Evolutionary conservation across 169 alveolate species (phyloP), one percentile per base, ranked within the genome.

Genomic region (Plasmodium gonderi): DNA sequence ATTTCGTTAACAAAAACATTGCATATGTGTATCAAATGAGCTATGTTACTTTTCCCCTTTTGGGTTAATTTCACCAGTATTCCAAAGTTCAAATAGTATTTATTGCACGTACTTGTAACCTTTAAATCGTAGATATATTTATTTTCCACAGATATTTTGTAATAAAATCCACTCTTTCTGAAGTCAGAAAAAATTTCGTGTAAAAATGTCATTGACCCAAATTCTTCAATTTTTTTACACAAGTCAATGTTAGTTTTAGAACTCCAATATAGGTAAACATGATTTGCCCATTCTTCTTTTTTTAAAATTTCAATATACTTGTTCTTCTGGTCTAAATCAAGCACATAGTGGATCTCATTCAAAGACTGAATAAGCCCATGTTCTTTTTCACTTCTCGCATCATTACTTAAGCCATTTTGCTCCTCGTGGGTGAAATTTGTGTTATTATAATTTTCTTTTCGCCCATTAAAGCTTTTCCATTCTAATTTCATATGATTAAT

Each of bases 191-290:
- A 76, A 23, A 87, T 36, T 54, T 87, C 89, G 29, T 33, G 89
- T 51, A 87, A 54, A 87, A 87, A 87, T 17, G 26, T 38, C 69
- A 87, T 74, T 17, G 87, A 31, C 33, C 87, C 87, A 87, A 54
- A 87, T 78, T 87, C 89, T 87, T 87, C 93, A 36, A 87, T 75
- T 72, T 75, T 76, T 60, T 87, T 87, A 87, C 79, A 87, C 42
- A 87, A 38, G 36, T 87, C 85, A 51, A 45, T 47, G 68, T 60
- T 76, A 74, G 79, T 87, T 87, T 72, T 75, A 78, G 93, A 87
- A 64, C 89, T 87, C 93, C 93, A 87, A 67, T 87, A 87, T 49
- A 87, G 44, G 45, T 75, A 87, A 11, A 87, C 42, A 14, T 87
- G 85, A 75, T 87, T 64, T 44, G 29, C 87, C 93, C 93, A 87